Evolutionary conservation across 2,329 filamentous ascomycete genomes (phyloP), one percentile per base, ranked within the genome.

Genomic region (Cytospora chrysosperma): DNA sequence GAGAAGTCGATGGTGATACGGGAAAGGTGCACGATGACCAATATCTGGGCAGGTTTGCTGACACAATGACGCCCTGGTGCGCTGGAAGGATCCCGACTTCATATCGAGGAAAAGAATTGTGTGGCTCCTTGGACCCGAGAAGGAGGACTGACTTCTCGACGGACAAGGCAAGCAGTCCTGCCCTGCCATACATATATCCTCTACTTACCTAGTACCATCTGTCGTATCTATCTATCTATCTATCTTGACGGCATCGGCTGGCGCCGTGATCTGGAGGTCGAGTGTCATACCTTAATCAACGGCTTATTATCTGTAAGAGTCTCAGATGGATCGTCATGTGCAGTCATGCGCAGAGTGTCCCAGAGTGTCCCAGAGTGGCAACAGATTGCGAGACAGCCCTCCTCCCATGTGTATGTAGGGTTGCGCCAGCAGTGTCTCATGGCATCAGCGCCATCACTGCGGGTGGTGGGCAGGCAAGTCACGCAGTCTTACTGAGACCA

Each of bases 381-480:
- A 65, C 26, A 63, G 57, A 61, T 58, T 61, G 61, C 61, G 61
- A 61, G 53, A 59, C 61, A 43, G 47, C 32, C 49, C 32, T 47
- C 49, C 12, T 61, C 21, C 40, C 51, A 30, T 49, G 26, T 30
- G n/a, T n/a, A n/a, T 53, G 40, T 51, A 62, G 60, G 47, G 43
- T 62, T 63, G 59, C 27, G 56, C 56, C 30, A 49, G 59, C 56
- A 49, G 56, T 66, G 64, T 64, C 64, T 66, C 64, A 64, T 27
- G 53, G 52, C 34, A 59, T 66, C 56, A 66, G 64, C 64, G 57
- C 64, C 62, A 62, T 50, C 59, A 59, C 27, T 28, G 56, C 28
- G 34, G 47, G 55, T 61, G 59, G 52, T 34, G 32, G 32, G 32
- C 15, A 34, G 32, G 1, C 32, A 34, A n/a, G 63, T 24, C 55